These are phyloP conservation scores for Aspergillus nomiae DNA, from an alignment of 2,329 filamentous ascomycete species.

Conservation along the genomic window DNA sequence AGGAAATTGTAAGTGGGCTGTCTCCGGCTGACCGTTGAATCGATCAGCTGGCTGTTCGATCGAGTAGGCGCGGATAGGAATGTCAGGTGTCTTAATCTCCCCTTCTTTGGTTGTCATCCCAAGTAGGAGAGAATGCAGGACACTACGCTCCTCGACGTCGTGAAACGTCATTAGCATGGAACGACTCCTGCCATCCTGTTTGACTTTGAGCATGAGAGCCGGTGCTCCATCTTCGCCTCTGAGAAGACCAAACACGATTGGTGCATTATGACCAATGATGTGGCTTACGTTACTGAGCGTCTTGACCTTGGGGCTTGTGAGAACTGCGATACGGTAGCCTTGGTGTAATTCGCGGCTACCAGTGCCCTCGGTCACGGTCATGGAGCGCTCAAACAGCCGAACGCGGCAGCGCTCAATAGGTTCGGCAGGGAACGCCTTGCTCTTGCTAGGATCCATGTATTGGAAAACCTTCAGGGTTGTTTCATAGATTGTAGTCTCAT, in stretches of 20 bases:
- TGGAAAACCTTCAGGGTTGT: conserved; percentile 73
- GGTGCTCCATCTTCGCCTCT: conserved; percentile 71
- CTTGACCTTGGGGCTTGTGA: conserved; percentile 76
- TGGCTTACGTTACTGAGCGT: conserved; percentile 77
- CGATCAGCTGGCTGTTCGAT: conserved; percentile 55
- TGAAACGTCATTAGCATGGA: conserved; percentile 77
- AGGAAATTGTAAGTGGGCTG: conserved; percentile 40
- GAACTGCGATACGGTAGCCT: conserved; percentile 75
- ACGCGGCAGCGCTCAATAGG: conserved; percentile 71
- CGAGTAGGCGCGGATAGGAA: conserved; percentile 65
- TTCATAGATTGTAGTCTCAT: conserved; percentile 71
- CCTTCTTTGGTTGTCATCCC: conserved; percentile 68
- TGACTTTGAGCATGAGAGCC: conserved; percentile 70
- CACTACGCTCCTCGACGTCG: conserved; percentile 69
- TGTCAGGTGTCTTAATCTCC: conserved; percentile 71
- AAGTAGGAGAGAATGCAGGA: conserved; percentile 71
- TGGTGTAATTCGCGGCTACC: conserved; percentile 73
- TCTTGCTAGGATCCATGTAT: conserved; percentile 75
- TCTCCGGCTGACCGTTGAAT: conserved; percentile 28
- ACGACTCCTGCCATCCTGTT: conserved; percentile 65
- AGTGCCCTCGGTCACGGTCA: conserved; percentile 69
- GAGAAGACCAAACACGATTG: conserved; percentile 77
- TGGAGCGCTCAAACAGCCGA: conserved; percentile 71
- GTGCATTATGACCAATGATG: conserved; percentile 63
- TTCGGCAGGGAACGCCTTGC: conserved; percentile 74